Evolutionary conservation across 108 stramenopile genomes (phyloP), one percentile per base, ranked within the genome.

Genomic region (Stephanodiscus minutulus): DNA sequence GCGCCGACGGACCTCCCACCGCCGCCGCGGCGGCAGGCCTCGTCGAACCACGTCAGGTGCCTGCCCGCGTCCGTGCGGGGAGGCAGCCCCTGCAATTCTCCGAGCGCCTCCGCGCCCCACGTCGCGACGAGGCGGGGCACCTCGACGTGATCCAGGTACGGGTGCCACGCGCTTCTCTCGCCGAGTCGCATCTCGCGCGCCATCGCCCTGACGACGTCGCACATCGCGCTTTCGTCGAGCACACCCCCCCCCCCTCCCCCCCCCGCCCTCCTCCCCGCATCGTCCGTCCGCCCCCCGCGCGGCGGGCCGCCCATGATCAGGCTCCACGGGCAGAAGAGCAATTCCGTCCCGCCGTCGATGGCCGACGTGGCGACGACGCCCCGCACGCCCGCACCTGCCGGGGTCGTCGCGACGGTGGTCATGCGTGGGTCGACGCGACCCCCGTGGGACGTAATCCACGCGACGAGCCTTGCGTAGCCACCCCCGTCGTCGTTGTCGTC

Each of bases 291-390:
- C 35, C 21, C n/a, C 39, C 21, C 36, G 15, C 35, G 39, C 35
- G 36, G 15, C 7, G 28, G 5, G 9, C 56, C 57, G 46, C 65
- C 65, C 24, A 66, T 55, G n/a, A 66, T 22, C 53, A 66, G 53
- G 22, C 20, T 21, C 65, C 65, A 66, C 53, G 65, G 65, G 57
- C 65, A 66, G 22, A 56, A 66, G 27, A 66, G 22, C 12, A 66
- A 53, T 29, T 66, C 65, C 4, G 52, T 21, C 11, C 65, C 65
- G 12, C 18, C 65, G 18, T 66, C 65, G 24, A 66, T 66, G 21
- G 55, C 53, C 22, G 31, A 15, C 22, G 57, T 17, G 11, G 65
- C 65, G 12, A 54, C 52, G 57, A 58, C 53, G 17, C 65, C 65
- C 46, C 65, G 65, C 21, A 58, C 22, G 10, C 65, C 65, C 56